These are phyloP conservation scores for Aspergillus heteromorphus DNA, from an alignment of 495 filamentous ascomycete species.

Conservation along the genomic window DNA sequence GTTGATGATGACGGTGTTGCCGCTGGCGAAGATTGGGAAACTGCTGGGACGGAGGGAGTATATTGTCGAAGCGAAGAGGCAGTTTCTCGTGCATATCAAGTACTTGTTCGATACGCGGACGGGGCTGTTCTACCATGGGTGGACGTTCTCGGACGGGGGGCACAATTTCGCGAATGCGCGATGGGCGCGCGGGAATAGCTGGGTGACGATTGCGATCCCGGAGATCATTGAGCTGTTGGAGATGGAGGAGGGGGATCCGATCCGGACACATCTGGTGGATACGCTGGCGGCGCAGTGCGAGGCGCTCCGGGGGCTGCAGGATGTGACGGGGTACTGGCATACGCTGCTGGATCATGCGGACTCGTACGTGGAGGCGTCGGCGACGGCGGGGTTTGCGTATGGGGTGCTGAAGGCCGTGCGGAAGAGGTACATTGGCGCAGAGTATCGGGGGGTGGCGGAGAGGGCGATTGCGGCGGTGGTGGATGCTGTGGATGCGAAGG, in stretches of 20 bases:
- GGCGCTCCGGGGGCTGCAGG: constrained; percentile 53
- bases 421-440: constrained; percentile 56
- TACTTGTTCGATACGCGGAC: constrained; percentile 64
- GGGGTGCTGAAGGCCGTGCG: constrained; percentile 66
- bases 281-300: constrained; percentile 58
- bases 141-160: constrained; percentile 60
- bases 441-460: constrained; percentile 47
- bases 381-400: constrained; percentile 71
- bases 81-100: constrained; percentile 67
- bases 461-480: constrained; percentile 58
- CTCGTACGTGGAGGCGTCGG: constrained; percentile 65
- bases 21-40: constrained; percentile 68
- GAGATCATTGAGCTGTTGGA: constrained; percentile 66
- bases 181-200: constrained; percentile 64
- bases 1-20: constrained; percentile 76
- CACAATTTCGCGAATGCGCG: constrained; percentile 66
- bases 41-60: constrained; percentile 59
- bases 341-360: constrained; percentile 60
- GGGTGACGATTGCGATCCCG: constrained; percentile 70
- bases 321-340: constrained; percentile 55
- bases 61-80: constrained; percentile 65
- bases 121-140: constrained; percentile 69
- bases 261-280: constrained; percentile 54
- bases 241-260: constrained; percentile 48
- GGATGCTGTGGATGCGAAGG: constrained; percentile 51